These are phyloP conservation scores for Vitis hybrid DNA, from an alignment of 177 flowering plant genomes.

Conservation along the genomic window DNA sequence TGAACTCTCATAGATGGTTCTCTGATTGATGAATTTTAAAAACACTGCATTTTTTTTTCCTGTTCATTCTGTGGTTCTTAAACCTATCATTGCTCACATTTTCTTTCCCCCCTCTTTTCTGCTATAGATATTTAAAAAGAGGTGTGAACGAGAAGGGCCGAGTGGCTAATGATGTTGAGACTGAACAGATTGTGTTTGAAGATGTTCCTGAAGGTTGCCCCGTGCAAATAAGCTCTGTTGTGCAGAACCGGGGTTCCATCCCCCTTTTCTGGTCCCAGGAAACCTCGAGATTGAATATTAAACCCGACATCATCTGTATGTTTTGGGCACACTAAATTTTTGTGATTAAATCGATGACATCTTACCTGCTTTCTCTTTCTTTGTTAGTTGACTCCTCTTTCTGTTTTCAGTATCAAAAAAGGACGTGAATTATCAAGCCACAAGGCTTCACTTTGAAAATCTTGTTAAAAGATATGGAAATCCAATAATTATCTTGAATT, in stretches of 20 bases:
- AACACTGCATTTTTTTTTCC: not conserved
- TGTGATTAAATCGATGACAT: not conserved
- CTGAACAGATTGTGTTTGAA: slow-evolving; percentile 92
- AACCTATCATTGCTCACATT: not conserved
- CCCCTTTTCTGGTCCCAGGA: slow-evolving; percentile 99
- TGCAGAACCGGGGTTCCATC: slow-evolving; percentile 93
- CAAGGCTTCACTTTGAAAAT: slow-evolving; percentile 89
- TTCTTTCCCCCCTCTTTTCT: slow-evolving; percentile 1
- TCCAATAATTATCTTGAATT: slow-evolving; percentile 84
- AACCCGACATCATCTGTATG: slow-evolving; percentile 89
- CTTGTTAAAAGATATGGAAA: slow-evolving; percentile 90
- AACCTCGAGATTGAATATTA: slow-evolving; percentile 75
- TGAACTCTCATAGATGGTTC: too few relatives aligned
- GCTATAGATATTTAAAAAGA: slow-evolving; percentile 75
- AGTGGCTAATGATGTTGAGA: slow-evolving; percentile 98
- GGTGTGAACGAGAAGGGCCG: slow-evolving; percentile 95
- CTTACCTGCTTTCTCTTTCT: not conserved
- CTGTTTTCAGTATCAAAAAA: slow-evolving; percentile 64
- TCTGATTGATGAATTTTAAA: too few relatives aligned
- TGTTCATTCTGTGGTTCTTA: not conserved
- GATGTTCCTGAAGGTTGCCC: slow-evolving; percentile 61
- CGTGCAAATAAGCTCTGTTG: slow-evolving; percentile 70
- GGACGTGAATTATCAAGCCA: slow-evolving; percentile 75
- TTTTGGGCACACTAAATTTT: not conserved
- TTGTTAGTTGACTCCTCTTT: slow-evolving; percentile 14